Base-by-base conservation (phyloP, 192 early-diverging fungal species). In the Kickxella alabastrina region DNA sequence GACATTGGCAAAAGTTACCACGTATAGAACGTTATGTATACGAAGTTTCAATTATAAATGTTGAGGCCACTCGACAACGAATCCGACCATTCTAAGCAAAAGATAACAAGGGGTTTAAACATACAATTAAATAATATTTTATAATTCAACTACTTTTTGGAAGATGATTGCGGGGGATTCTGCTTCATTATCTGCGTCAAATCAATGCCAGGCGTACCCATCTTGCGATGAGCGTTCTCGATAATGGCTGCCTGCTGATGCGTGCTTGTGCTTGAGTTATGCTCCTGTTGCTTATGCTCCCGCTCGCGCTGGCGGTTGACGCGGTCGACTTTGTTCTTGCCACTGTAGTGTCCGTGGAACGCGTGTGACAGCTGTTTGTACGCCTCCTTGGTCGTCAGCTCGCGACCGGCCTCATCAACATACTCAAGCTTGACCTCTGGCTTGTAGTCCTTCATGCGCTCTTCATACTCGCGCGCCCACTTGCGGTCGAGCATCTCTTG, bases 311-410 rank as follows among this genome's bases (percentile, higher is more conserved):
- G 92, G 42, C 75, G 72, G 56, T 92, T 74, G 4, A 87, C 60
- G 71, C 91, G 93, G 53, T 98, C 95, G 6, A 88, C 92, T 80
- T 98, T 98, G 65, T 83, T 82, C 60, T 95, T 96, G 27, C 95
- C 95, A 28, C 87, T 88, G 6, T 83, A 81, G 49, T 92, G 91
- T 13, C 95, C 95, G 60, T 98, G 95, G 82, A 98, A 98, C 41
- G 89, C 92, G 40, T 98, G 94, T 29, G 91, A 92, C 25, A 92
- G 65, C 50, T 84, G 82, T 52, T 88, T 82, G 70, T 90, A 98
- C 0, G 95, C 95, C 59, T 98, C 93, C 63, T 95, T 95, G 24
- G 85, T 80, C 13, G 77, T 85, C 64, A 98, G 59, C 25, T 80
- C 63, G 48, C 87, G 79, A 8, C 95, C 95, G 26, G 79, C 80